Conservation (phyloP, 2,329 filamentous ascomycete species). For the Alternaria triticimaculans region DNA sequence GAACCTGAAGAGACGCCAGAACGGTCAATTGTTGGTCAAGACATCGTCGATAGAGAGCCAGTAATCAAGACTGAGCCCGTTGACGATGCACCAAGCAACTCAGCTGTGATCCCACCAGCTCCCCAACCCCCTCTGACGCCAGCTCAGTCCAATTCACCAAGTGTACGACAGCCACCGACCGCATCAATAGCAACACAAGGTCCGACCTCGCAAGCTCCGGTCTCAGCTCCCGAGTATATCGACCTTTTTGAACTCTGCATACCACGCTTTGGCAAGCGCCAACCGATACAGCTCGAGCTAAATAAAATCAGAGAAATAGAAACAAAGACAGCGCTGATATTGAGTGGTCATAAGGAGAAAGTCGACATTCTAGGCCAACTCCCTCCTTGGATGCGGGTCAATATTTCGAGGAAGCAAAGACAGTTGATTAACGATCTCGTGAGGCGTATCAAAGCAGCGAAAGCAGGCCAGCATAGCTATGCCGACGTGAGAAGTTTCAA, state of each 20-base stretch:
- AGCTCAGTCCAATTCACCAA: neutral
- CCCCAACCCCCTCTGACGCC: neutral
- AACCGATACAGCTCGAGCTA: neutral
- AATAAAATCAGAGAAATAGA: neutral
- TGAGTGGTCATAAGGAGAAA: neutral
- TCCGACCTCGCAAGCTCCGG: neutral
- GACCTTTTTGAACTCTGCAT: neutral
- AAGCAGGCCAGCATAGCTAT: neutral
- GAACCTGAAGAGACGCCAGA: neutral
- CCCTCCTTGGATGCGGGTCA: neutral
- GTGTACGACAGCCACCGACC: neutral
- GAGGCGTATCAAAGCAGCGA: neutral
- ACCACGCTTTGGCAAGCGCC: neutral
- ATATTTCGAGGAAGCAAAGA: neutral
- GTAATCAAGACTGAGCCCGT: neutral
- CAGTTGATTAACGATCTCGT: no score
- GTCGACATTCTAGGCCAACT: neutral
- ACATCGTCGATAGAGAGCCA: neutral
- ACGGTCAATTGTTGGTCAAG: neutral
- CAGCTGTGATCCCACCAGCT: neutral
- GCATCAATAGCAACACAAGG: neutral
- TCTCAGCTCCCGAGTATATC: neutral
- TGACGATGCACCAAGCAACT: neutral
- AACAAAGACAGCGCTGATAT: neutral
- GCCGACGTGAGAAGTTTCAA: neutral